These are phyloP conservation scores for Podaxis mareebaensis DNA, from an alignment of 768 basidiomycete genomes.

Conservation along the genomic window DNA sequence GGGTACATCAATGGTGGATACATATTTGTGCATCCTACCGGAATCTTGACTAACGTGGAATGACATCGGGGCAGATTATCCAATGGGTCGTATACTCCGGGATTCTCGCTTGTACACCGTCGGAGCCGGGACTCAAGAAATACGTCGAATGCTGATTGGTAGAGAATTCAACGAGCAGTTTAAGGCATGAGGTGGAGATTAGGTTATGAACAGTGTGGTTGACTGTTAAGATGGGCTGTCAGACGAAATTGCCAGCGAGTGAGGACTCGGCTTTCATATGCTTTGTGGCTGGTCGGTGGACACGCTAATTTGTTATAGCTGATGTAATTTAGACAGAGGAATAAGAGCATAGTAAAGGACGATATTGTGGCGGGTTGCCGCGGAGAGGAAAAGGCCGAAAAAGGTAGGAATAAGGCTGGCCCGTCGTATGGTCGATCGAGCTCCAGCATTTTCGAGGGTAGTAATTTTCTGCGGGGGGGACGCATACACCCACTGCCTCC, in stretches of 20 bases:
- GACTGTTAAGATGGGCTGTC: slow-evolving; percentile 8
- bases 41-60: slow-evolving; percentile 11
- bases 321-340: slow-evolving; percentile 13
- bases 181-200: slow-evolving; percentile 25
- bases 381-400: slow-evolving; percentile 13
- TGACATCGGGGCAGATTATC: slow-evolving; percentile 63
- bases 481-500: neutral
- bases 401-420: slow-evolving; percentile 10
- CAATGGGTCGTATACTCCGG: slow-evolving; percentile 82
- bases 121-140: slow-evolving; percentile 97
- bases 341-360: slow-evolving; percentile 7
- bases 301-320: slow-evolving; percentile 13
- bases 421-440: slow-evolving; percentile 14
- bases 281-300: slow-evolving; percentile 7
- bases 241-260: slow-evolving; percentile 12
- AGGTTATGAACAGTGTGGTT: slow-evolving; percentile 1
- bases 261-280: slow-evolving; percentile 16
- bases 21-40: neutral
- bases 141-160: slow-evolving; percentile 91
- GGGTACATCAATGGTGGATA: slow-evolving; percentile 90
- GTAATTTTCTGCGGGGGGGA: slow-evolving; percentile 7
- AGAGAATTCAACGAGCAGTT: slow-evolving; percentile 85
- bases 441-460: slow-evolving; percentile 11
- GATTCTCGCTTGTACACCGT: slow-evolving; percentile 91
- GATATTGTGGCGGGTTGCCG: slow-evolving; percentile 13